Conservation (phyloP, 768 basidiomycete genomes). For the Dentipellis sp. region DNA sequence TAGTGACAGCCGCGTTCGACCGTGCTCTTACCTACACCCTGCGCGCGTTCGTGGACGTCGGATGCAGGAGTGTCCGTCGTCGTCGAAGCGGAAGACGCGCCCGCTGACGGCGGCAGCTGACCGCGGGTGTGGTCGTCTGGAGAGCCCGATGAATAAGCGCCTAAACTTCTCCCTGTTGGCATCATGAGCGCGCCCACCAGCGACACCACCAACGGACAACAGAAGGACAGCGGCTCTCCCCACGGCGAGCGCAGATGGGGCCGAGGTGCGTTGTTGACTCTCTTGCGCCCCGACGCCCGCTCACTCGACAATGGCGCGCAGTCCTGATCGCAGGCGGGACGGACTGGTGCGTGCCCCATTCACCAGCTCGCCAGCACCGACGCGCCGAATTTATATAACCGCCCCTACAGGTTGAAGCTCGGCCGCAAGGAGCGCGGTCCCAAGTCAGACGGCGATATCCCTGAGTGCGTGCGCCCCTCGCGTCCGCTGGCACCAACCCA, state of each 20-base stretch:
- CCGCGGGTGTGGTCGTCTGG: too few relatives aligned
- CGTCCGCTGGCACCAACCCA: neutral
- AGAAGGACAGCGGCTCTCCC: neutral
- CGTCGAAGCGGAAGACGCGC: too few relatives aligned
- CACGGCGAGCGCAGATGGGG: neutral
- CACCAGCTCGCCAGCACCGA: conserved; percentile 7
- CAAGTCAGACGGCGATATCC: conserved; percentile 8
- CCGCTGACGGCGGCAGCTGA: too few relatives aligned
- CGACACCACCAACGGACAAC: neutral
- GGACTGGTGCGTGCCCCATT: conserved; percentile 56
- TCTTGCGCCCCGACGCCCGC: neutral
- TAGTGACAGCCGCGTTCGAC: too few relatives aligned
- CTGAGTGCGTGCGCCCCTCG: neutral
- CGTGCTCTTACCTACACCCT: too few relatives aligned
- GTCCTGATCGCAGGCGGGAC: conserved; percentile 83
- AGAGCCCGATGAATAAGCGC: neutral
- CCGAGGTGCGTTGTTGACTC: neutral
- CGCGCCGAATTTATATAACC: too few relatives aligned
- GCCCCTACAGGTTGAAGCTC: conserved; percentile 5
- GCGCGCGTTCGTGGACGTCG: neutral
- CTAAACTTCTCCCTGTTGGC: neutral
- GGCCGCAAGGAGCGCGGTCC: conserved; percentile 14
- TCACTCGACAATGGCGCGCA: conserved; percentile 23
- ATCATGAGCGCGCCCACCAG: neutral
- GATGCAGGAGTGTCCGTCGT: neutral